Percentiles rank a stretch among this genome's conserved stretches.
Conservation (phyloP, 805 yeast species). For the Saturnispora halmiae region DNA sequence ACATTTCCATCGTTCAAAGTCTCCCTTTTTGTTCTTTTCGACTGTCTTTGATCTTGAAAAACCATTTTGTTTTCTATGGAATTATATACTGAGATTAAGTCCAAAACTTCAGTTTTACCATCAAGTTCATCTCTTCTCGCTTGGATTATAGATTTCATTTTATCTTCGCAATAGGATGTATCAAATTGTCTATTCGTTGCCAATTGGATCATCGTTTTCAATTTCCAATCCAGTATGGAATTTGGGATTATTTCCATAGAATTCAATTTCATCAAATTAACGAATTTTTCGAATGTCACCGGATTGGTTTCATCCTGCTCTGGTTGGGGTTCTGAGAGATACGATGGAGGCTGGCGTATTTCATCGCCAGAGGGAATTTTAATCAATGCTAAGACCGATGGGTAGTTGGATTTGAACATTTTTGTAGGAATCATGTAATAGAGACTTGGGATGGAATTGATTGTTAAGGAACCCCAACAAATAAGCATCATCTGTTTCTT, state of each 20-base stretch:
- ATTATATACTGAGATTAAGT: conserved; percentile 19
- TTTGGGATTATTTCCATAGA: conserved; percentile 22
- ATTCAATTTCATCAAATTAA: conserved; percentile 17
- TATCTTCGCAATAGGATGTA: conserved; percentile 16
- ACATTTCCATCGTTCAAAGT: background rate
- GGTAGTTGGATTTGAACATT: conserved; percentile 25
- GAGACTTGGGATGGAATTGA: conserved; percentile 44
- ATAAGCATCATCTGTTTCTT: conserved; percentile 49
- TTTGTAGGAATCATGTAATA: conserved; percentile 53
- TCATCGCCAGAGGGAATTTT: conserved; percentile 70
- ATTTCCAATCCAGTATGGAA: conserved; percentile 49
- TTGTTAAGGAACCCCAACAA: conserved; percentile 59
- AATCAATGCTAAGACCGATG: conserved; percentile 67
- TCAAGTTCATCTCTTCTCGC: conserved; percentile 10
- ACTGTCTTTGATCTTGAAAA: conserved; percentile 2
- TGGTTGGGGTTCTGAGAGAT: conserved; percentile 15
- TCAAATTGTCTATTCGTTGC: conserved; percentile 10
- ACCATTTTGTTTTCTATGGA: conserved; percentile 16
- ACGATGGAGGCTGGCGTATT: conserved; percentile 52
- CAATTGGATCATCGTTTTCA: conserved; percentile 52
- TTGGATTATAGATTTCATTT: conserved; percentile 15
- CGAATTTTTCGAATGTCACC: conserved; percentile 19
- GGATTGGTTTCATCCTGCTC: conserved; percentile 14
- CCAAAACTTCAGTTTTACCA: conserved; percentile 11
- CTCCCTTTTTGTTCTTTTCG: background rate